phyloP scores from a whole-genome alignment of 2,329 filamentous ascomycete species.

The Neonectria faginata region DNA sequence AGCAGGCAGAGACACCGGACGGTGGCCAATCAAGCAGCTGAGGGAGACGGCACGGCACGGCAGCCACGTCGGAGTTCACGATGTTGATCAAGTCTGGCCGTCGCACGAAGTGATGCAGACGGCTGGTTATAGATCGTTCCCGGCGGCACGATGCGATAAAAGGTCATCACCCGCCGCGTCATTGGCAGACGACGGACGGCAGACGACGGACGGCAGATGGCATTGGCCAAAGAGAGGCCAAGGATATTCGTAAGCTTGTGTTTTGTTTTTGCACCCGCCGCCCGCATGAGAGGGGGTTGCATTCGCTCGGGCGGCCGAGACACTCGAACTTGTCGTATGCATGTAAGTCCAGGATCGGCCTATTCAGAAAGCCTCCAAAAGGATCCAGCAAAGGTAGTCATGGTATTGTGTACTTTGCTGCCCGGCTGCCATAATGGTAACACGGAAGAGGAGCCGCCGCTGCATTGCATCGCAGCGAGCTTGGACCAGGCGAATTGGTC shows the following conservation, averaged over 20 bases:
- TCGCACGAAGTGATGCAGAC: background rate
- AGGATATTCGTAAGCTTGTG: background rate
- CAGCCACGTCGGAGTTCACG: background rate
- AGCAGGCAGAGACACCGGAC: background rate
- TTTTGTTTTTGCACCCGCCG: background rate
- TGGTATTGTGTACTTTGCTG: background rate
- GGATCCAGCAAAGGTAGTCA: background rate
- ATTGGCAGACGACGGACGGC: background rate
- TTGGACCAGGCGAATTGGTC: background rate
- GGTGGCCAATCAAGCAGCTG: background rate
- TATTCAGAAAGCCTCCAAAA: background rate
- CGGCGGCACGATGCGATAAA: background rate
- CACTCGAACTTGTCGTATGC: background rate
- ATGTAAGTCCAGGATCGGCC: background rate
- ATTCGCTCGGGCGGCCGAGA: background rate
- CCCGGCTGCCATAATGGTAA: background rate
- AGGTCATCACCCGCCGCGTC: background rate
- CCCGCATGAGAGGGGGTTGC: background rate
- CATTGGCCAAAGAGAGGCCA: background rate
- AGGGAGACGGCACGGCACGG: background rate
- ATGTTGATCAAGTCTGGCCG: background rate
- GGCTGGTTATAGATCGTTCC: background rate
- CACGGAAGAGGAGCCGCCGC: background rate
- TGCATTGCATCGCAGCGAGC: background rate
- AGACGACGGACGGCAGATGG: background rate